Evolutionary conservation across 805 yeast species (phyloP).

Genomic region (Lipomyces spencermartinsiae): DNA sequence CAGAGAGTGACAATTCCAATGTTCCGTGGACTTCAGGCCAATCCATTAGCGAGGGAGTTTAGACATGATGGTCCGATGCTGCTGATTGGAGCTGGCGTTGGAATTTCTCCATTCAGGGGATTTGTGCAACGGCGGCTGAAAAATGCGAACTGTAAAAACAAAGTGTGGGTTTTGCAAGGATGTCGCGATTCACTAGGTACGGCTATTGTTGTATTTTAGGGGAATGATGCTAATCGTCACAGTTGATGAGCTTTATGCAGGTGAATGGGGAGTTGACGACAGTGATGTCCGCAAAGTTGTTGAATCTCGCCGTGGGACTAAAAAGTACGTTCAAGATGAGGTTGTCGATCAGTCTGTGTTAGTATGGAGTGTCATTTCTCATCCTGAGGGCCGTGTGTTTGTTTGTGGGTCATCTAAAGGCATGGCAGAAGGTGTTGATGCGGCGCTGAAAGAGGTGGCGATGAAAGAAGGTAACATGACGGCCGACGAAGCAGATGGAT

Average conservation of each 20-base stretch:
- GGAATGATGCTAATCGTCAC: not conserved
- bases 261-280: conserved; percentile 42
- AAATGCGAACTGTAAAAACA: conserved; percentile 40
- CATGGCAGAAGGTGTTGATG: conserved; percentile 43
- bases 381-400: conserved; percentile 42
- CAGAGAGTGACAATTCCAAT: conserved; percentile 36
- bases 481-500: conserved; percentile 35
- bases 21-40: conserved; percentile 42
- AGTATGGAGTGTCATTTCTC: conserved; percentile 41
- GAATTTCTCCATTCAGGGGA: conserved; percentile 43
- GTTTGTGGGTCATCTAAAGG: conserved; percentile 43
- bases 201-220: not conserved
- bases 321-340: conserved; percentile 42
- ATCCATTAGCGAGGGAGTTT: conserved; percentile 42
- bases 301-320: conserved; percentile 41
- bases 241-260: conserved; percentile 42
- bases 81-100: conserved; percentile 44
- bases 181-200: conserved; percentile 40
- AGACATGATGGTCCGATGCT: conserved; percentile 43
- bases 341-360: conserved; percentile 37
- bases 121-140: conserved; percentile 43
- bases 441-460: conserved; percentile 39
- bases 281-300: conserved; percentile 40
- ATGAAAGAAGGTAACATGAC: conserved; percentile 34
- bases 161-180: conserved; percentile 44